Evolutionary conservation across 129 eudicot species (phyloP), one percentile per base, ranked within the genome.

Genomic region (Sambucus nigra): DNA sequence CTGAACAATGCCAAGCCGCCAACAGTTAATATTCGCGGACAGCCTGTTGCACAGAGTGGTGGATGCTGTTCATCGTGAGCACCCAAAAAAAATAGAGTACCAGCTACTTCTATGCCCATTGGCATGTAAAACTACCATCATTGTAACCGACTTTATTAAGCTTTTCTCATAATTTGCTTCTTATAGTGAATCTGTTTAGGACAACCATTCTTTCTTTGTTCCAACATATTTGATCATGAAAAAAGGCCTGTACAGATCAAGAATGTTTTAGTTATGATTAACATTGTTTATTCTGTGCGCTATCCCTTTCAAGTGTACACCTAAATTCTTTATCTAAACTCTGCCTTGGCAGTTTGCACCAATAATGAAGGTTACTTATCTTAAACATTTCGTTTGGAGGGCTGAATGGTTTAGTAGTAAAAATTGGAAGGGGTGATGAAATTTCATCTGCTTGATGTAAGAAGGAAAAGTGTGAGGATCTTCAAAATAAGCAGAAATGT

Each of bases 11-110:
- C 73, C 5, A 67, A 64, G 74, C 86, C 86, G 17, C 66, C 78
- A 5, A 74, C 81, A 1, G 78, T 79, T 54, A 68, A 72, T 63
- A 70, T 80, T 29, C 72, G 87, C 14, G 87, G 87, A 19, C 87
- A 80, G 66, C 87, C 87, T 0, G 82, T 80, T 23, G 69, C 66
- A 21, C 76, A 74, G 60, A 79, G 58, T 41, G 66, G 81, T 39
- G 73, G 77, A 15, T 79, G 86, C 66, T 80, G 87, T 65, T 80
- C 87, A 14, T 76, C 69, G 23, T 26, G 26, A 58, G 53, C 16
- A 16, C 25, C 41, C 18, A 16, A 8, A 2, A 35, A 35, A 7
- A 1, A 15, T 31, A 31, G 8, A 9, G 14, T 26, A 9, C 25
- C 19, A 44, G n/a, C 16, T 42, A 8, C 21, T 23, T 17, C 4